phyloP scores from a whole-genome alignment of 345 rosid species.

The Euphorbia lathyris region DNA sequence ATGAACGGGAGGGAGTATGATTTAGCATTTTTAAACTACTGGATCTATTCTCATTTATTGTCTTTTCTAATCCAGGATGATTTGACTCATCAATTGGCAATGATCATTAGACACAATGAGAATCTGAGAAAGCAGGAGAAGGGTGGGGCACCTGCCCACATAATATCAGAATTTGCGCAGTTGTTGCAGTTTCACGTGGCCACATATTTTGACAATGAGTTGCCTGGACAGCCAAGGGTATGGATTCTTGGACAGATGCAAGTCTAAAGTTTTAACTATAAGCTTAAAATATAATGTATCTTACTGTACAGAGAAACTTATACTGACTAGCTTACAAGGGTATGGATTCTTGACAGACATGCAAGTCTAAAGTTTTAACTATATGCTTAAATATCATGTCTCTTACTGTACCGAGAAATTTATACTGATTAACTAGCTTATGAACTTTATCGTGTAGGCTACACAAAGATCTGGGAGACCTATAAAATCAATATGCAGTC shows the following conservation, averaged over 20 bases:
- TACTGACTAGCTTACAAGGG: constrained; percentile 52
- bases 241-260: constrained; percentile 1
- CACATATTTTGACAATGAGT: constrained; percentile 91
- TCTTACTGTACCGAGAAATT: not conserved
- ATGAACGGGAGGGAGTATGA: no score
- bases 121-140: constrained; percentile 84
- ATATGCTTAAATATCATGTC: not conserved
- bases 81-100: constrained; percentile 90
- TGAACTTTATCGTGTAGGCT: constrained; percentile 52
- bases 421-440: constrained; percentile 16
- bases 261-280: not conserved
- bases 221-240: constrained; percentile 99
- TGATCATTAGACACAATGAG: constrained; percentile 91
- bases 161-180: constrained; percentile 92
- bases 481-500: constrained; percentile 89
- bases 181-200: constrained; percentile 94
- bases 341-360: constrained; percentile 20
- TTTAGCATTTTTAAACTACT: not conserved
- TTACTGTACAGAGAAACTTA: not conserved
- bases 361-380: not conserved
- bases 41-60: constrained; percentile 2
- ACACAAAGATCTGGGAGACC: constrained; percentile 99
- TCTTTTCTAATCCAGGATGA: constrained; percentile 64
- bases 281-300: not conserved
- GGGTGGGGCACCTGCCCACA: constrained; percentile 96